Evolutionary conservation across 2,329 filamentous ascomycete species (phyloP).

Genomic region (Penicillium sp.): DNA sequence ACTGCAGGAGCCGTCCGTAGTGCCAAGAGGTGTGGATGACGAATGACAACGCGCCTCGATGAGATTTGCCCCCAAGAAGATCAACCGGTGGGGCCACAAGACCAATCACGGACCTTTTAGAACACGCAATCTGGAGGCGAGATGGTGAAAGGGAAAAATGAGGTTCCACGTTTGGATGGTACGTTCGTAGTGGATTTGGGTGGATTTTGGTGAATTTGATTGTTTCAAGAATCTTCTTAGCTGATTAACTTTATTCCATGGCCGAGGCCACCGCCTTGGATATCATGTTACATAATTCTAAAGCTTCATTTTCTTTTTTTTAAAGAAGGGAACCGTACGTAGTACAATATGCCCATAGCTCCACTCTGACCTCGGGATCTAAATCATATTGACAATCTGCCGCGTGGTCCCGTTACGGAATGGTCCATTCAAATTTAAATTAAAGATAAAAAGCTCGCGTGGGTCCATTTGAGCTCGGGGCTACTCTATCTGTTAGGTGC

Average conservation of each 20-base stretch:
- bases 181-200: not conserved
- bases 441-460: not conserved
- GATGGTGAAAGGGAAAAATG: slow-evolving; percentile 6
- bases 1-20: not conserved
- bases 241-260: not conserved
- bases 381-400: not conserved
- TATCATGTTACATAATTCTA: not conserved
- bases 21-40: slow-evolving; percentile 3
- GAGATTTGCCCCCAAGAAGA: slow-evolving; percentile 9
- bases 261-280: not conserved
- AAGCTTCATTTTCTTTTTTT: not conserved
- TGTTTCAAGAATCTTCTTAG: not conserved
- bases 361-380: not conserved
- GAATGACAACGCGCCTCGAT: not conserved
- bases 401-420: not conserved
- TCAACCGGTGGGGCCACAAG: not conserved
- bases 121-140: slow-evolving; percentile 11
- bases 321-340: not conserved
- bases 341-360: not conserved
- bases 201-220: not conserved
- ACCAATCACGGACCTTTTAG: slow-evolving; percentile 7
- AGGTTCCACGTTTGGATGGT: slow-evolving; percentile 1
- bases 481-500: slow-evolving; percentile 17
- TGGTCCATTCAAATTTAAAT: not conserved
- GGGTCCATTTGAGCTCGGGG: slow-evolving; percentile 9